Base-by-base conservation (phyloP, 345 rosid genomes). In the Laguncularia racemosa region DNA sequence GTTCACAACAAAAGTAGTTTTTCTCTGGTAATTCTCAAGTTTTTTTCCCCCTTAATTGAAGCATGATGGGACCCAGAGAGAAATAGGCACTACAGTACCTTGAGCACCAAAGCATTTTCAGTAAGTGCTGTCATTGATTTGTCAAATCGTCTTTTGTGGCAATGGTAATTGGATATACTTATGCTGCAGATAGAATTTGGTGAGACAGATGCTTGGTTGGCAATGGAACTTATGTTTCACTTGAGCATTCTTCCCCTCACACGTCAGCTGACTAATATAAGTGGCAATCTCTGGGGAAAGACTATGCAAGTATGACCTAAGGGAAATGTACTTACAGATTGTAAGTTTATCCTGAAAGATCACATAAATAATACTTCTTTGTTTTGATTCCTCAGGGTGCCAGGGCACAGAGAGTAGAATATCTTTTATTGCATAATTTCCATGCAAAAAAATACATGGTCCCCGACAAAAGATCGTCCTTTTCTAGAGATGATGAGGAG, bases 201-300 rank as follows among this genome's bases (percentile, higher is more conserved):
- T 11, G 97, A 93, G 74, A 87, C 96, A 51, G 99, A 93, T 82
- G 96, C 97, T 53, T 93, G 97, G 97, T 73, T 93, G 61, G 85
- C 99, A 23, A 76, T 93, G 99, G 99, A 93, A 79, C 92, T 93
- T 63, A 87, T 89, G 99, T 87, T 93, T 80, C 95, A 86, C 81
- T 61, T 93, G 67, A 89, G 96, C 58, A 76, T 82, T 77, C 97
- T 93, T 75, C 99, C 99, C 49, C 99, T 93, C 63, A 93, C 99
- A 13, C 97, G 96, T 47, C 96, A 93, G 78, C 83, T 93, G 61
- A 89, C 99, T 45, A 89, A 89, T 70, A 93, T 93, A 67, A 89
- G 99, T 67, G 97, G 99, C 59, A 93, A 93, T 73, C 96, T 93
- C 33, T 93, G 99, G 99, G 91, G 92, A 19, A 87, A 82, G 79